Base-by-base conservation (phyloP, 192 early-diverging fungal species). In the Diversispora eburnea region DNA sequence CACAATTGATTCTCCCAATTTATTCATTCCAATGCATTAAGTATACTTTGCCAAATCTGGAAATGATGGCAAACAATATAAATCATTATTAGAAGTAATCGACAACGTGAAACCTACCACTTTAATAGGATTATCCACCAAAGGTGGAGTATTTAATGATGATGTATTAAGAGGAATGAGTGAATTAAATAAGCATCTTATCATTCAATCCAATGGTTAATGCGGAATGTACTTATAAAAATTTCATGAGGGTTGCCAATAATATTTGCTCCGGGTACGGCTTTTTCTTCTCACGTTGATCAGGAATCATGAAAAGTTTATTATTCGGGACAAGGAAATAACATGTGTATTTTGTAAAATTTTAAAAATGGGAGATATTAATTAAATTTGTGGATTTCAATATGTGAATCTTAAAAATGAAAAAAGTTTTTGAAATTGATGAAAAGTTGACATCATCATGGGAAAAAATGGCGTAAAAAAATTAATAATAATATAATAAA, bases 241-340 rank as follows among this genome's bases (percentile, higher is more conserved):
- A 92, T 17, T 95, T 95, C 59, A 93, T 99, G 91, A 78, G 80
- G 57, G 78, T 80, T 80, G 94, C 97, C 12, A 81, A 94, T 66
- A 91, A 94, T 99, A 63, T 99, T 99, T 86, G 95, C 95, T 19
- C 94, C 93, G 4, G 97, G 97, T 63, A 97, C 95, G 8, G 93
- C 91, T 5, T 99, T 99, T 85, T 93, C 95, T 25, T 67, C 85
- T 22, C 90, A 90, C 76, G 88, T 82, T 7, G 80, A 91, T 49
- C 89, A 91, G 12, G 79, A 84, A 43, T 86, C 87, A 33, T 81
- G 85, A 8, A 70, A 86, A 62, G 55, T 82, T 19, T 74, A 80
- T 19, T 74, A 89, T 57, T 91, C 93, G 7, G 93, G 90, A 17
- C 93, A 96, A 82, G 95, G 92, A 74, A 95, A 96, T 86, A 96